Percentiles rank a stretch among this genome's conserved stretches.
Evolutionary conservation across 331 rosid genomes (phyloP).

Genomic region (Arachis monticola): DNA sequence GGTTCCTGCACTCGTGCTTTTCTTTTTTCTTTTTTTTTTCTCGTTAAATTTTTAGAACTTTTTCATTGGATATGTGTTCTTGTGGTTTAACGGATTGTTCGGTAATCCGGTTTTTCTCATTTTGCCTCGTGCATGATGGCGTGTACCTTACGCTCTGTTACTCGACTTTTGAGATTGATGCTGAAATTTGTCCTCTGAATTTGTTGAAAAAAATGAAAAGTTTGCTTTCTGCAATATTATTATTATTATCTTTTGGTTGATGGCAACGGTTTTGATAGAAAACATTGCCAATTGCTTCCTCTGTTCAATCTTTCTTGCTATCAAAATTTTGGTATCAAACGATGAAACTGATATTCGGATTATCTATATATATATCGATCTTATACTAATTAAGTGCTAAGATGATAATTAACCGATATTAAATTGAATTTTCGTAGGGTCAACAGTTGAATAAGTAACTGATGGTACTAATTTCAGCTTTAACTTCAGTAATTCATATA

Average conservation of each 20-base stretch:
- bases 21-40: constrained; percentile 1
- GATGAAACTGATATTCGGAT: constrained; percentile 20
- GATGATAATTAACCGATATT: neutral
- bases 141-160: constrained; percentile 33
- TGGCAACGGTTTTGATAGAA: constrained; percentile 12
- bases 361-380: neutral
- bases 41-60: neutral
- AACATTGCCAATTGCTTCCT: constrained; percentile 16
- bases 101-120: neutral
- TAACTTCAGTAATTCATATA: constrained; percentile 1
- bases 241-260: neutral
- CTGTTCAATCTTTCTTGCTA: constrained; percentile 1
- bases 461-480: neutral
- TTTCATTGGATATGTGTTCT: constrained; percentile 3
- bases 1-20: constrained; percentile 29
- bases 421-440: neutral
- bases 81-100: neutral
- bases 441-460: neutral
- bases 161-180: constrained; percentile 10
- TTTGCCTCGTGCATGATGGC: constrained; percentile 36
- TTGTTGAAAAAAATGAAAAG: constrained; percentile 1
- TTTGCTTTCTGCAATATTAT: neutral
- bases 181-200: constrained; percentile 26
- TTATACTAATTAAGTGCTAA: constrained; percentile 6
- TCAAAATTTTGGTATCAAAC: neutral